Percentiles rank a stretch among this genome's conserved stretches.
phyloP scores from a whole-genome alignment of 768 basidiomycete species.

The Leucocoprinus leucothites region DNA sequence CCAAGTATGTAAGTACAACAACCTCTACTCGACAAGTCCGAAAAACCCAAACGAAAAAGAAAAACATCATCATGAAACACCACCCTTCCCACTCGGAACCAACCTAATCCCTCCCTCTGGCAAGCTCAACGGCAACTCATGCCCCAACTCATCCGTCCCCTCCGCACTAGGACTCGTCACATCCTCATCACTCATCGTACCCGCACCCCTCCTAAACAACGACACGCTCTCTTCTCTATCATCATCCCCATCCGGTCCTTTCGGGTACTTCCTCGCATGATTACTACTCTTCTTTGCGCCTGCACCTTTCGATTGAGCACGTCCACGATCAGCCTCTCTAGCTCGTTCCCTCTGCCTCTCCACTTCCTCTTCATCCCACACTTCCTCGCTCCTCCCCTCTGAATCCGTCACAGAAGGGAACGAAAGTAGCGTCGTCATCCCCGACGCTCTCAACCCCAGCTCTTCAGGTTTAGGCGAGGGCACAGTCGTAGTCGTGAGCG shows the following conservation, averaged over 20 bases:
- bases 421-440: constrained; percentile 34
- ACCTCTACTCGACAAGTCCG: too few relatives aligned
- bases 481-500: too few relatives aligned
- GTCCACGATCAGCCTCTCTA: constrained; percentile 34
- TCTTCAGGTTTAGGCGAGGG: too few relatives aligned
- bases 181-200: constrained; percentile 23
- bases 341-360: constrained; percentile 33
- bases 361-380: constrained; percentile 34
- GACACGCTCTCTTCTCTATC: constrained; percentile 63
- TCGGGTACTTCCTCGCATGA: constrained; percentile 41
- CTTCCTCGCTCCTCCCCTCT: constrained; percentile 31
- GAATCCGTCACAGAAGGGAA: constrained; percentile 56
- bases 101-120: constrained; percentile 35
- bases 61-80: neutral
- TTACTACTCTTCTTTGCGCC: too few relatives aligned
- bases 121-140: too few relatives aligned
- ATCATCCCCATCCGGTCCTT: constrained; percentile 44
- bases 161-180: constrained; percentile 2
- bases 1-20: too few relatives aligned
- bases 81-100: constrained; percentile 19
- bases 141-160: too few relatives aligned
- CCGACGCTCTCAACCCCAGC: too few relatives aligned
- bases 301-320: too few relatives aligned
- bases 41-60: neutral
- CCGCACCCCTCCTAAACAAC: constrained; percentile 46